These are phyloP conservation scores for Saccharomyces eubayanus DNA, from an alignment of 805 yeast genomes.

Conservation along the genomic window DNA sequence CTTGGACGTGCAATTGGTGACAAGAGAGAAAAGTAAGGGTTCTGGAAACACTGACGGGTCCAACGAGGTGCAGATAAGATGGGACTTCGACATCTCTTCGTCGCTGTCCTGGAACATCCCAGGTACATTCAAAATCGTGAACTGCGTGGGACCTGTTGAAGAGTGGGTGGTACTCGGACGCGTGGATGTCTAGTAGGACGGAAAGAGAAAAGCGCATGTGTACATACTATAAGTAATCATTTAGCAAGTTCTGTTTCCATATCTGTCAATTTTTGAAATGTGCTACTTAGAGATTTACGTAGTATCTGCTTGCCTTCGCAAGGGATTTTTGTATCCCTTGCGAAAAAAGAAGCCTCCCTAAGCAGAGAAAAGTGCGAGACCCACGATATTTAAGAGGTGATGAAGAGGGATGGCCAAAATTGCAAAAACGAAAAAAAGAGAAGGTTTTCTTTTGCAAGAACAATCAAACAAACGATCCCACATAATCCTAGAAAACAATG, in stretches of 20 bases:
- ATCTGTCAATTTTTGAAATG: not conserved
- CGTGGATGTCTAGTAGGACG: conserved; percentile 25
- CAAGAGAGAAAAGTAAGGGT: conserved; percentile 4
- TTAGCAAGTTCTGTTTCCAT: not conserved
- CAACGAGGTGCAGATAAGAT: conserved; percentile 16
- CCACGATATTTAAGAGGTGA: not conserved
- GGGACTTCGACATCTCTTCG: conserved; percentile 17
- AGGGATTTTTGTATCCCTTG: not conserved
- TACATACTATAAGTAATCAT: not conserved
- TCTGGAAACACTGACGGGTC: conserved; percentile 4
- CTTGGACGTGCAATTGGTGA: conserved; percentile 36
- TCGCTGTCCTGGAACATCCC: conserved; percentile 54
- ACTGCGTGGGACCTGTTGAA: conserved; percentile 62
- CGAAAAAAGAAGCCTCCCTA: not conserved
- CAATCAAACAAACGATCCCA: not conserved
- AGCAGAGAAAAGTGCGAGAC: not conserved
- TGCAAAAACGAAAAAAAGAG: not conserved
- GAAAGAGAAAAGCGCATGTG: not conserved
- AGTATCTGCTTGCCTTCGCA: not conserved
- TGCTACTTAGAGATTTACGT: not conserved
- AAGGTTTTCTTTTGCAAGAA: not conserved
- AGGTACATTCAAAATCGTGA: conserved; percentile 52
- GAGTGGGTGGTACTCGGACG: conserved; percentile 60
- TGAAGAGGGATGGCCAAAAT: not conserved
- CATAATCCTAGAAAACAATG: conserved; percentile 10